Conservation (phyloP, 2,329 filamentous ascomycete genomes). For the Fusarium paranaense region DNA sequence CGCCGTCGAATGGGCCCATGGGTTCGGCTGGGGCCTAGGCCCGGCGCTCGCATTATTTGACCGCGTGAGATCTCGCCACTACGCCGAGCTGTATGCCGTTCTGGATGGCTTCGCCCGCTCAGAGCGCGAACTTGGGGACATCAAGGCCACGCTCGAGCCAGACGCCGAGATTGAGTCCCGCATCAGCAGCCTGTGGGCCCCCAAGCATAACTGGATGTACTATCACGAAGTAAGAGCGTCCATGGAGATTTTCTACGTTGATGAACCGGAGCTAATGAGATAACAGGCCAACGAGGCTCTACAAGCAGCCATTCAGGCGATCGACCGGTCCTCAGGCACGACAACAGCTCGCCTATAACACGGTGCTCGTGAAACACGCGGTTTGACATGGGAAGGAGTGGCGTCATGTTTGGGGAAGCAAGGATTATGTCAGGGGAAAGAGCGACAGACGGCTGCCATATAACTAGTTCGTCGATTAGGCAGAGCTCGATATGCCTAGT, state of each 20-base stretch:
- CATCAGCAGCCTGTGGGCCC: neutral
- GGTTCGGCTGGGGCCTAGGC: too few relatives aligned
- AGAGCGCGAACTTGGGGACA: neutral
- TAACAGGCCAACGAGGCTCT: neutral
- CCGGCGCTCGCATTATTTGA: neutral
- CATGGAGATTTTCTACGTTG: neutral
- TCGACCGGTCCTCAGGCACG: neutral
- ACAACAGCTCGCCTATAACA: neutral
- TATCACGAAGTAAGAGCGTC: neutral
- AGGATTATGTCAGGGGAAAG: neutral
- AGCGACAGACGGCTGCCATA: neutral
- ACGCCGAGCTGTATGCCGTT: neutral
- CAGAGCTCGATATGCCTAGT: neutral
- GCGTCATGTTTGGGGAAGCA: neutral
- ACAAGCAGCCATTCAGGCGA: neutral
- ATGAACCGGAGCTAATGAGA: neutral
- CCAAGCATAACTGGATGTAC: neutral
- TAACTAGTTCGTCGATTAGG: neutral
- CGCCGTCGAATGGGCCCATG: neutral
- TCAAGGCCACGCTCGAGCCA: neutral
- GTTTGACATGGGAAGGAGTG: neutral
- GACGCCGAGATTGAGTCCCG: neutral
- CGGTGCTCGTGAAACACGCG: neutral
- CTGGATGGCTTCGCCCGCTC: neutral
- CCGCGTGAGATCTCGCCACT: neutral